Base-by-base conservation (phyloP, 306 rosid species). In the Begonia masoniana region DNA sequence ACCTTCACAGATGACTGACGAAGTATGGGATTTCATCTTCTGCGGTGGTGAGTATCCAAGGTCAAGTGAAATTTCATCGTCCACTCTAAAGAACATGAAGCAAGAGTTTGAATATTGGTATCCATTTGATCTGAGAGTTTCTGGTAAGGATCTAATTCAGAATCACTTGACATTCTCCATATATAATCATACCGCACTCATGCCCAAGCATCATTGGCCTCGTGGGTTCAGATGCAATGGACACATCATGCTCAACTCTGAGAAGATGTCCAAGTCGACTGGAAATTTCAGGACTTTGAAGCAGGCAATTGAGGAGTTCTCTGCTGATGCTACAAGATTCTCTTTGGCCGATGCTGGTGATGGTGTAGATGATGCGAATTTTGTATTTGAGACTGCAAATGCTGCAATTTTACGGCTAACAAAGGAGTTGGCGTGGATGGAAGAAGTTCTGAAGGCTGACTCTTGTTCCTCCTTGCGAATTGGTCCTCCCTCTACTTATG, bases 301-400 rank as follows among this genome's bases (percentile, higher is more conserved):
- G 51, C 74, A 88, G 65, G 88, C 93, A 57, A 84, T 88, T 58
- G 95, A 88, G 69, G 97, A 84, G 68, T 88, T 82, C 55, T 88
- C 97, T 60, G 95, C 97, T 0, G 97, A 84, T 57, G 95, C 97
- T 39, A 88, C 88, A 2, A 78, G 93, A 4, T 88, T 88, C 74
- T 75, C 97, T 54, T 74, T 88, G 80, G 97, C 97, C 46, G 93
- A 84, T 82, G 97, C 97, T 50, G 95, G 97, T 24, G 95, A 88
- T 72, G 97, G 95, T 4, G 82, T 84, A 52, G 97, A 88, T 49
- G 95, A 84, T 76, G 97, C 95, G 51, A 88, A 84, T 82, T 88
- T 88, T 69, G 97, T 75, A 21, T 84, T 82, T 58, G 93, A 88
- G 62, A 84, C 95, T 48, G 97, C 88, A 51, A 82, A 88, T 71